Evolutionary conservation across 2,329 filamentous ascomycete genomes (phyloP), one percentile per base, ranked within the genome.

Genomic region (Metarhizium brunneum): DNA sequence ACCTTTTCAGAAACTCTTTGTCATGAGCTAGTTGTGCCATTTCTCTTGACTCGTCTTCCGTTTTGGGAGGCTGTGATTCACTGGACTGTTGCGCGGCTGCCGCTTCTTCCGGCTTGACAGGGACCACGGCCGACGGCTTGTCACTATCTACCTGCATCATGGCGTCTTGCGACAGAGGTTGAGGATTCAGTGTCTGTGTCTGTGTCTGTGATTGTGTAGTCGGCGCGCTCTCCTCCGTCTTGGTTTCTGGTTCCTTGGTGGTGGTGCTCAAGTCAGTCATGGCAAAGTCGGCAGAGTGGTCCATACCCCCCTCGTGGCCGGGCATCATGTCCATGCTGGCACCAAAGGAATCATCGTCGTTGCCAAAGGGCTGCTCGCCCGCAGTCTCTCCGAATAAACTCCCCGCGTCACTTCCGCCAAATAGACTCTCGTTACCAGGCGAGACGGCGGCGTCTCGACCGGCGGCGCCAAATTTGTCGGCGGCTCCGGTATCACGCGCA

Each of bases 271-370:
- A 65, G 52, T 62, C 66, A 54, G 72, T 64, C 67, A 74, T 73
- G 51, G 73, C 68, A 63, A 76, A 73, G 59, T 75, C 64, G 45
- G 71, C 71, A 18, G 73, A 73, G 55, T 76, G 69, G 42, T 73
- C 71, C 67, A 76, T 70, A 3, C 66, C 68, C 2, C 70, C 68
- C 35, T 78, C 67, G 18, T 70, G 66, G 1, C 62, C 70, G 1
- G 73, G 65, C 54, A 71, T 71, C 65, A 78, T 76, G 42, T 84
- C 84, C 71, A 96, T 86, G 1, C 86, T 86, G 55, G 85, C 76
- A 3, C 85, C 86, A 62, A 95, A 91, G 60, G 92, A 88, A 62
- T 95, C 90, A 45, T 95, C 90, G 47, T 95, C 90, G 13, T 87
- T 85, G 0, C 82, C 88, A 67, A 90, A 95, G 4, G 82, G 85